These are phyloP conservation scores for Monosporascus sp. DNA, from an alignment of 2,329 filamentous ascomycete species.

Conservation along the genomic window DNA sequence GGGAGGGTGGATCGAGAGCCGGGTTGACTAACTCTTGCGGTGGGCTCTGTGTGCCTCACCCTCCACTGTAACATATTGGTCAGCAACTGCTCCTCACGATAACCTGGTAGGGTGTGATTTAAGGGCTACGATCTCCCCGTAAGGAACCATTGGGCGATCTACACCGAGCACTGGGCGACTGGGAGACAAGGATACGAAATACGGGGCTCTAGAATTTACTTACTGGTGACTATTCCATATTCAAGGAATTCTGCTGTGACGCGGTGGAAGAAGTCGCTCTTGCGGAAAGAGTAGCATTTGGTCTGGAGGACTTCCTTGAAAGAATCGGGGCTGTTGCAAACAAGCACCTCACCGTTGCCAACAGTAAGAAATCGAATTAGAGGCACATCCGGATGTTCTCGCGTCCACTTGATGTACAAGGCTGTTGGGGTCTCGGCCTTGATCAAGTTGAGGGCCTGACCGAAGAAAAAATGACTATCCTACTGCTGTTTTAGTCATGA, in stretches of 20 bases:
- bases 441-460: conserved; percentile 5
- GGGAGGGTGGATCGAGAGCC: too few species aligned
- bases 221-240: conserved; percentile 1
- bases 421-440: conserved; percentile 5
- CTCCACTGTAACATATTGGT: conserved; percentile 6
- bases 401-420: conserved; percentile 5
- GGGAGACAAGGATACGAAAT: not conserved
- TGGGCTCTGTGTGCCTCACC: conserved; percentile 7
- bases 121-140: too few species aligned
- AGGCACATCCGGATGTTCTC: conserved; percentile 7
- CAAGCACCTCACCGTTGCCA: conserved; percentile 9
- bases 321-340: conserved; percentile 5
- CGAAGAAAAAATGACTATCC: conserved; percentile 7
- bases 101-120: too few species aligned
- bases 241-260: conserved; percentile 7
- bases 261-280: conserved; percentile 4
- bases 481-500: not conserved
- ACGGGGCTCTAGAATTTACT: not conserved
- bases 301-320: conserved; percentile 6
- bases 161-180: not conserved
- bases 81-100: not conserved
- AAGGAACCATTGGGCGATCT: too few species aligned
- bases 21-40: conserved; percentile 2
- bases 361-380: conserved; percentile 9
- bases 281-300: conserved; percentile 7